Base-by-base conservation (phyloP, 2,329 filamentous ascomycete genomes). In the Colletotrichum liaoningense region DNA sequence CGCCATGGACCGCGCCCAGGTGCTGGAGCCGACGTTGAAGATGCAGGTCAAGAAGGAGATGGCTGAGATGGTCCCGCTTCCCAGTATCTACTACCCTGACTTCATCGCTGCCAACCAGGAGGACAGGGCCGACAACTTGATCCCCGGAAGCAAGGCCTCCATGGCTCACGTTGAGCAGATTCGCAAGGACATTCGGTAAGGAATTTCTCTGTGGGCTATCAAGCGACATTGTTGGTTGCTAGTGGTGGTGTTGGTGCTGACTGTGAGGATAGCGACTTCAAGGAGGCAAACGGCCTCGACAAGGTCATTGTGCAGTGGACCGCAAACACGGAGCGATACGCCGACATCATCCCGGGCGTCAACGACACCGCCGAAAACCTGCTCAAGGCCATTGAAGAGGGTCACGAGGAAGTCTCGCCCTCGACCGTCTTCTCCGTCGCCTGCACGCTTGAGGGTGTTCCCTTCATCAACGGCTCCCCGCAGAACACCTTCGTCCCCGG, bases 21-120 rank as follows among this genome's bases (percentile, higher is more conserved):
- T 99, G 67, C 92, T 99, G 67, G 96, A 98, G 87, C 97, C 97
- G n/a, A 93, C 94, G 35, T 89, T 99, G 80, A 99, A 99, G 90
- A 86, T 88, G 69, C 90, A 94, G 79, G 93, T 99, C 79, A 93
- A 92, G 85, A 98, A 98, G 89, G 94, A 98, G 86, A 96, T 98
- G 95, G 87, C 92, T 74, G 87, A 88, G 78, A 94, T 98, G 92
- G 92, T 93, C 78, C 97, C 97, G 35, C 90, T 98, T 76, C 96
- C 95, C 28, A 96, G 94, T 84, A 93, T 98, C 86, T 99, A 99
- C 90, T 99, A 99, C 84, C 97, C 97, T 1, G 97, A 98, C 85
- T 99, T 99, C 88, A 99, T 99, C 81, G 97, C 97, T 77, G 94
- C 97, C 82, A 99, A 99, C 88, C 97, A 99, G 87, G 95, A 97